Evolutionary conservation across 805 yeast genomes (phyloP).

Genomic region (Candida sonorensis): DNA sequence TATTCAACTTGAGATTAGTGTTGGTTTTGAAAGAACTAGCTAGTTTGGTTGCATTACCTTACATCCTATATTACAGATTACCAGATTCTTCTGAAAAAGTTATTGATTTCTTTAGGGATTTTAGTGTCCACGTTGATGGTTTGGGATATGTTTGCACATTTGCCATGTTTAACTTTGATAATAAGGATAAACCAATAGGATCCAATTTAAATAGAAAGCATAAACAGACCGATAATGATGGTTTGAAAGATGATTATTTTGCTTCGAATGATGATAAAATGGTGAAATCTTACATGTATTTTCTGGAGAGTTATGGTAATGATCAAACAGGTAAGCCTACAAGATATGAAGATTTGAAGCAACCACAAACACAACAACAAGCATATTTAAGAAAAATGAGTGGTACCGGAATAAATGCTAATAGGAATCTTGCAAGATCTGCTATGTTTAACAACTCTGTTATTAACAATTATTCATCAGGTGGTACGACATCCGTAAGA

Average conservation of each 20-base stretch:
- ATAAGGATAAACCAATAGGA: slow-evolving; percentile 35
- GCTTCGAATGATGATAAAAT: slow-evolving; percentile 71
- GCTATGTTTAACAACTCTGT: slow-evolving; percentile 18
- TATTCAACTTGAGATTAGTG: slow-evolving; percentile 68
- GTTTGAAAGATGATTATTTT: slow-evolving; percentile 33
- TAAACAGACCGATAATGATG: no score
- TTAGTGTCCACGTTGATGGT: slow-evolving; percentile 87
- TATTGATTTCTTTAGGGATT: slow-evolving; percentile 87
- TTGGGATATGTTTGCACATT: slow-evolving; percentile 90
- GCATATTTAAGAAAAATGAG: not conserved
- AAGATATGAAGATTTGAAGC: not conserved
- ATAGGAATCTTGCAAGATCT: slow-evolving; percentile 15
- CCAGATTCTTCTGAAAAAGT: slow-evolving; percentile 69
- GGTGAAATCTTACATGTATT: slow-evolving; percentile 85
- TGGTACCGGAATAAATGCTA: no score
- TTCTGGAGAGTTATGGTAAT: slow-evolving; percentile 74
- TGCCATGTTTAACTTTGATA: slow-evolving; percentile 85
- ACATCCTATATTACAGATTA: slow-evolving; percentile 78
- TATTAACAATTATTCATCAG: slow-evolving; percentile 8
- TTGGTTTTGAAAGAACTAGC: slow-evolving; percentile 71
- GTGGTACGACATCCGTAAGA: slow-evolving; percentile 12
- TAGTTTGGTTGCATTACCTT: slow-evolving; percentile 80
- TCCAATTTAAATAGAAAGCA: no score
- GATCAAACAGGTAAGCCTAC: slow-evolving; percentile 24
- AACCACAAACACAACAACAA: not conserved